These are phyloP conservation scores for Ananas comosus DNA, from an alignment of 176 grass and related monocot genomes.

Conservation along the genomic window DNA sequence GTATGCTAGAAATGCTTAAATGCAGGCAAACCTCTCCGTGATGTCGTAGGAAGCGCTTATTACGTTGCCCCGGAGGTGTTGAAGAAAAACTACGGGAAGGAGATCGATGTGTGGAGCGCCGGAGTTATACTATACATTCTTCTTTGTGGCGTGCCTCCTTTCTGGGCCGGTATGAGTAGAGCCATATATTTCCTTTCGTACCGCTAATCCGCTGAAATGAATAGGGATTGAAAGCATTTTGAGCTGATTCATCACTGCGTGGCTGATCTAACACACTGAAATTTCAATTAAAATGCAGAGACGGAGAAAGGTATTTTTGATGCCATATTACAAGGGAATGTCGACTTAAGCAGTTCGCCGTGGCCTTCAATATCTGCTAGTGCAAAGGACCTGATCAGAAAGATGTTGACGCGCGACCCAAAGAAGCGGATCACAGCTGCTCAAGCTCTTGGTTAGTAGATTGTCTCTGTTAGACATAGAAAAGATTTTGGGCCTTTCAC, in stretches of 20 bases:
- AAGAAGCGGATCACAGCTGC: slow-evolving; percentile 32
- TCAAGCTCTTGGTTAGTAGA: slow-evolving; percentile 15
- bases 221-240: too few species aligned
- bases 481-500: not conserved
- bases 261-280: not conserved
- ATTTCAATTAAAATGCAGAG: slow-evolving; percentile 4
- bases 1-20: not conserved
- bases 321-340: slow-evolving; percentile 21
- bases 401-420: slow-evolving; percentile 28
- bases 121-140: slow-evolving; percentile 85
- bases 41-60: slow-evolving; percentile 62
- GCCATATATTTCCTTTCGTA: not conserved
- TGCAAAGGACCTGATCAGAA: slow-evolving; percentile 36
- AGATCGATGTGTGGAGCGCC: slow-evolving; percentile 75
- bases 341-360: slow-evolving; percentile 17
- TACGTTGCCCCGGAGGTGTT: slow-evolving; percentile 77
- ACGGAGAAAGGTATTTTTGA: slow-evolving; percentile 35
- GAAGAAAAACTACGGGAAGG: slow-evolving; percentile 53
- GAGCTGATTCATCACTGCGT: too few species aligned
- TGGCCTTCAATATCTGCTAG: slow-evolving; percentile 35
- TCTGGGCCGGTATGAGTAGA: slow-evolving; percentile 47
- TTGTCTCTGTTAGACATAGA: not conserved
- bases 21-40: slow-evolving; percentile 63
- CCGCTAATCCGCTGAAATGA: not conserved
- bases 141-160: slow-evolving; percentile 51